These are phyloP conservation scores for Nigrospora sphaerica DNA, from an alignment of 2,329 filamentous ascomycete species.

Conservation along the genomic window DNA sequence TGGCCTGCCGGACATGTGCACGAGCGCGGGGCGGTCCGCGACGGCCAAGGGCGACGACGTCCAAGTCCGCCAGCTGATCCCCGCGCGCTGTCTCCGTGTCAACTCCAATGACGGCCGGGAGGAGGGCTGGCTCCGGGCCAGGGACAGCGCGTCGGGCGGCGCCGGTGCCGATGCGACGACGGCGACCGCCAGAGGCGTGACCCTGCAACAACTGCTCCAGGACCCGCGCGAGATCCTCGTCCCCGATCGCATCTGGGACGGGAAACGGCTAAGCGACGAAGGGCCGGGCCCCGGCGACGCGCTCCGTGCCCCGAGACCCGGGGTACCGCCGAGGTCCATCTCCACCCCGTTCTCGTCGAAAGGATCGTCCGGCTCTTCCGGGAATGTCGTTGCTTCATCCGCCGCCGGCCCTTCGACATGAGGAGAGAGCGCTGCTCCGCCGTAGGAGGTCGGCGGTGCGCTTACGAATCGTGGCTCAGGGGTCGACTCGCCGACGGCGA, in stretches of 20 bases:
- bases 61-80: background rate
- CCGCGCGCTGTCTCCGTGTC: background rate
- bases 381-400: no score
- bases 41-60: background rate
- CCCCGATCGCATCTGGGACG: slow-evolving; percentile 5
- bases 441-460: no score
- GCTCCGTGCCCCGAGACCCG: no score
- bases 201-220: background rate
- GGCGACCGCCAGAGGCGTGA: background rate
- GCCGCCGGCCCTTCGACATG: no score
- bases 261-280: background rate
- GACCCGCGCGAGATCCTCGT: background rate
- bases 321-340: no score
- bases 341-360: no score
- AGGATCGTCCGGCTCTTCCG: no score
- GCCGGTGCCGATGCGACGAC: background rate
- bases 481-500: no score
- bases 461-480: no score
- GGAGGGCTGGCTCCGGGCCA: background rate
- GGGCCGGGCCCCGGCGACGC: no score
- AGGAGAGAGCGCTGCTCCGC: no score
- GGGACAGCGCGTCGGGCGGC: no score
- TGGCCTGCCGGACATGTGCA: background rate
- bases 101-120: background rate
- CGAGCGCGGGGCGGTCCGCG: background rate